phyloP scores from a whole-genome alignment of 495 filamentous ascomycete species.

The Penicillium desertorum region DNA sequence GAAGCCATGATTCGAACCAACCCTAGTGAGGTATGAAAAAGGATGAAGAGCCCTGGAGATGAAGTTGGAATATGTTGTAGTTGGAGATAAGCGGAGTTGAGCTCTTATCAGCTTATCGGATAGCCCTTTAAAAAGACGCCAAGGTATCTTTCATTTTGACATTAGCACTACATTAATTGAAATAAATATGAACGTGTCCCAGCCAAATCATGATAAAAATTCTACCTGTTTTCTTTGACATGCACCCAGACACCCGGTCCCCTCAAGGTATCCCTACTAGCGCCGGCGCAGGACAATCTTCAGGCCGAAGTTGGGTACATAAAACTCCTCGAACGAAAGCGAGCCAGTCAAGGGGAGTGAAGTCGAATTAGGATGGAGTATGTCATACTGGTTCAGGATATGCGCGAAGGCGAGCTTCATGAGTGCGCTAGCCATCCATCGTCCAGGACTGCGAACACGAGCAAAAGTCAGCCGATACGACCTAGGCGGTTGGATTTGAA shows the following conservation, averaged over 20 bases:
- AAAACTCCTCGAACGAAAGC: constrained; percentile 32
- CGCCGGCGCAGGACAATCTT: constrained; percentile 19
- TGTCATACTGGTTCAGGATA: constrained; percentile 49
- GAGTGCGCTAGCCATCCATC: constrained; percentile 55
- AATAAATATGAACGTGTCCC: not conserved
- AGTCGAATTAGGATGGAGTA: constrained; percentile 27
- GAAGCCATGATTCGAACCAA: not conserved
- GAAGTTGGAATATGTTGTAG: not conserved
- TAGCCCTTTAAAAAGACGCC: not conserved
- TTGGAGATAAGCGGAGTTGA: not conserved
- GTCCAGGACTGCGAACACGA: constrained; percentile 44
- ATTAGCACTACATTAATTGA: not conserved
- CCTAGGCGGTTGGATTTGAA: constrained; percentile 20
- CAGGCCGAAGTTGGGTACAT: constrained; percentile 29
- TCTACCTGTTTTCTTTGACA: not conserved
- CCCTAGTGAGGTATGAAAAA: no score
- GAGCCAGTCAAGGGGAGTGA: constrained; percentile 15
- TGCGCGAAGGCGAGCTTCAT: constrained; percentile 55
- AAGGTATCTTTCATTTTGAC: not conserved
- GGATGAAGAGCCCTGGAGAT: not conserved
- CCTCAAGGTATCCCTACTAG: not conserved
- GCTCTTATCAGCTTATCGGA: not conserved
- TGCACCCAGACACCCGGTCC: not conserved
- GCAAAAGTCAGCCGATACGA: constrained; percentile 18
- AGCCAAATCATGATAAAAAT: not conserved